Base-by-base conservation (phyloP, 1,284 basidiomycete genomes). In the Cryptococcus sp. region DNA sequence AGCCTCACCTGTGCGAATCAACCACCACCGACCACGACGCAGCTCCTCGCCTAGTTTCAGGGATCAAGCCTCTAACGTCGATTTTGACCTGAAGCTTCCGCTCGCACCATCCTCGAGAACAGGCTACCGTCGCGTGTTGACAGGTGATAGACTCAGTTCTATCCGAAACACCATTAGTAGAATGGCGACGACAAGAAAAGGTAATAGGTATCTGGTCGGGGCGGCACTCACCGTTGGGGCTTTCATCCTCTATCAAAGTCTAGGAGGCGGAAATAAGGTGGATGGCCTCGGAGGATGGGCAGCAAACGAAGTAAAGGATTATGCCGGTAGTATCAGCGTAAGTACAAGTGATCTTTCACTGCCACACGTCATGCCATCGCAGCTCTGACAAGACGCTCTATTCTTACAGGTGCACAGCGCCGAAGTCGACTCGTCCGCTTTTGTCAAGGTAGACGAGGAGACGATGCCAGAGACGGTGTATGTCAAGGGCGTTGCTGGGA, bases 401-500 rank as follows among this genome's bases (percentile, higher is more conserved):
- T 13, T 34, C 29, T 2, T 34, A 10, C 29, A 34, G 29, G 29
- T 10, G 29, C 29, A 34, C 29, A 44, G 41, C 22, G n/a, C 41
- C 7, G 41, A 44, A n/a, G 47, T 54, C 16, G 57, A 54, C 40
- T 16, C 41, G 3, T 41, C 26, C 10, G 23, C 52, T n/a, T 58
- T 58, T 34, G 52, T 54, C 22, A 19, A 49, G 22, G 22, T 58
- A 4, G 38, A 54, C 34, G 8, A 23, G 15, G 37, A 6, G 10
- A 19, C 40, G 39, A 40, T 67, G 15, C 62, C 63, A 10, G 59
- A 65, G 50, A 62, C 65, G 3, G 44, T 29, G 40, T 58, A 43
- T 38, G 55, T 61, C 3, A 50, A 52, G 25, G 63, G 65, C n/a
- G 55, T 69, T 40, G 61, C 65, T n/a, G 67, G 67, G 10, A 65